Conservation (phyloP, 2,329 filamentous ascomycete genomes). For the Cladosporium sp. region DNA sequence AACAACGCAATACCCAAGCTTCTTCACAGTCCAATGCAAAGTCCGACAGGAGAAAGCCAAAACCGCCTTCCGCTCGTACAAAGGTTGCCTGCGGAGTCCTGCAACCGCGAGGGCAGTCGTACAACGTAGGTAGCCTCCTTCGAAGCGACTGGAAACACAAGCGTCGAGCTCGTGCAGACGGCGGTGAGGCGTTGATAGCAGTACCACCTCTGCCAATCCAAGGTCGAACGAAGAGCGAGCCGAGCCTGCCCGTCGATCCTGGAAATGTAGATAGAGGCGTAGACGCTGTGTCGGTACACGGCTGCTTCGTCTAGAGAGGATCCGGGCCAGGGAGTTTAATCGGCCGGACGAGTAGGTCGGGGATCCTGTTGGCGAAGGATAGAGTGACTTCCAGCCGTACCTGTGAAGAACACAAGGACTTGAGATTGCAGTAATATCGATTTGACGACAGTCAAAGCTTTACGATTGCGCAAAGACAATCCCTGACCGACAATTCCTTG, state of each 20-base stretch:
- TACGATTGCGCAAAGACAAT: constrained; percentile 12
- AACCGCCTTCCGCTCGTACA: neutral
- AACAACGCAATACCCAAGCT: constrained; percentile 1
- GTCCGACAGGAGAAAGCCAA: neutral
- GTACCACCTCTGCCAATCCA: neutral
- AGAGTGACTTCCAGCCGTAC: constrained; percentile 10
- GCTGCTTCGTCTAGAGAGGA: constrained; percentile 16
- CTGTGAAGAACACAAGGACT: neutral
- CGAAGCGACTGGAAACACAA: neutral
- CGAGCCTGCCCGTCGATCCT: constrained; percentile 15
- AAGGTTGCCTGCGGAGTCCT: constrained; percentile 6
- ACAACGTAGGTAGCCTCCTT: neutral
- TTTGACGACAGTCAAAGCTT: constrained; percentile 10
- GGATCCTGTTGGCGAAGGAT: constrained; percentile 6
- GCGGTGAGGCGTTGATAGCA: constrained; percentile 2
- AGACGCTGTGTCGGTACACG: constrained; percentile 11
- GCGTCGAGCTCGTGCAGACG: neutral
- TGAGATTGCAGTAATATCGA: constrained; percentile 12
- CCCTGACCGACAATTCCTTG: constrained; percentile 10
- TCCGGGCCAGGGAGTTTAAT: constrained; percentile 12
- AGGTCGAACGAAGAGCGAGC: neutral
- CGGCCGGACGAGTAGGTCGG: neutral
- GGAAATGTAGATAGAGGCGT: constrained; percentile 15
- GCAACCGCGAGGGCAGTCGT: constrained; percentile 5
- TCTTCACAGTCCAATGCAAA: neutral